A percentile compares a stretch with the other conserved stretches of the same genome.
phyloP scores from a whole-genome alignment of 1,284 basidiomycete species.

The Phylloporus sp. region DNA sequence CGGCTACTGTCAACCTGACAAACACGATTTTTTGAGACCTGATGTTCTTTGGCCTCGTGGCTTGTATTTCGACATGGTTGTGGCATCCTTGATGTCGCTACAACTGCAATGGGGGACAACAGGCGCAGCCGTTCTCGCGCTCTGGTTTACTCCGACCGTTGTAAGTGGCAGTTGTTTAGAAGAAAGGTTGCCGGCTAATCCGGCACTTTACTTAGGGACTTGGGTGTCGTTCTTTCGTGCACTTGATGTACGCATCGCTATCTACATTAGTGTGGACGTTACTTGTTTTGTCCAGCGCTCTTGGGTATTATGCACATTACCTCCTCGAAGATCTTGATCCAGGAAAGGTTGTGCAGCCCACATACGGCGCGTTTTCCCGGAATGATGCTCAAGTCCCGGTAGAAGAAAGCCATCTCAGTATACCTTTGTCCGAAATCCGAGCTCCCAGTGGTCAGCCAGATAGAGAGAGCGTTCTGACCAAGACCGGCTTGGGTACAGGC shows the following conservation, averaged over 20 bases:
- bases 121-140: slow-evolving; percentile 43
- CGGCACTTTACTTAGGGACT: background rate
- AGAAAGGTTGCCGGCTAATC: background rate
- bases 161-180: slow-evolving; percentile 19
- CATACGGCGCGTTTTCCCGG: too few relatives aligned
- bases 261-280: background rate
- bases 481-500: too few relatives aligned
- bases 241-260: background rate
- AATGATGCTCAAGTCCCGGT: too few relatives aligned
- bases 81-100: slow-evolving; percentile 45
- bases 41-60: slow-evolving; percentile 37
- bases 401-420: too few relatives aligned
- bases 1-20: slow-evolving; percentile 30
- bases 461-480: too few relatives aligned
- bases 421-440: too few relatives aligned
- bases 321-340: background rate
- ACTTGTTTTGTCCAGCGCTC: background rate
- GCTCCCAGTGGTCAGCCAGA: too few relatives aligned
- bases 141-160: slow-evolving; percentile 48
- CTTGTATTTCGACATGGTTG: slow-evolving; percentile 41
- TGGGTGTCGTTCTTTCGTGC: background rate
- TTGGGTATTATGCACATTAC: background rate
- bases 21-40: slow-evolving; percentile 7
- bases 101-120: slow-evolving; percentile 51
- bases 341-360: too few relatives aligned